Conservation (phyloP, 108 stramenopile species). For the Aurantiochytrium sp. region DNA sequence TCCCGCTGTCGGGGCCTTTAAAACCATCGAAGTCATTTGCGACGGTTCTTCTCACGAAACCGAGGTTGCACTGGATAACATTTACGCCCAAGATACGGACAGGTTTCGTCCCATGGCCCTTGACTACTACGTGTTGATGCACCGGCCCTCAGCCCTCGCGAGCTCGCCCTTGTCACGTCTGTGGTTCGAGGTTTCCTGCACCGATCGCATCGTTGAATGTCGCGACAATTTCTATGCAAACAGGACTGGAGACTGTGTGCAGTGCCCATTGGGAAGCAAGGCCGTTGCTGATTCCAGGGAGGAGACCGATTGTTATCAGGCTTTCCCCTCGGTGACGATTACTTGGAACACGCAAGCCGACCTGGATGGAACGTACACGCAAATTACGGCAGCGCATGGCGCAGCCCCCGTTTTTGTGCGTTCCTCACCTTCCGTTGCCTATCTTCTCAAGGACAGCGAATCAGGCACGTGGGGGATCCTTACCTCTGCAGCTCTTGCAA, state of each 20-base stretch:
- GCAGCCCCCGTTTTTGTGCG: neutral
- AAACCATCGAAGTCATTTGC: neutral
- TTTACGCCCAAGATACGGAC: neutral
- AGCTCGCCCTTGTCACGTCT: neutral
- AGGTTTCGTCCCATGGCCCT: neutral
- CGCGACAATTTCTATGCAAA: neutral
- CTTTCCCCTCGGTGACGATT: neutral
- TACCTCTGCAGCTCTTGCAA: neutral
- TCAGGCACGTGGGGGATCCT: neutral
- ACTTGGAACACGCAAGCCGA: neutral
- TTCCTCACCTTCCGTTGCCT: neutral
- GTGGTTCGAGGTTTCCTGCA: neutral
- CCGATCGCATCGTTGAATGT: neutral
- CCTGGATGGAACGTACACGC: neutral
- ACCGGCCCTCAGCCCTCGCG: neutral
- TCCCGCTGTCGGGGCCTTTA: neutral
- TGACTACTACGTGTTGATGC: neutral
- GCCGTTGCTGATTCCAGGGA: neutral
- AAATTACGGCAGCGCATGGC: neutral
- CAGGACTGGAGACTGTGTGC: neutral
- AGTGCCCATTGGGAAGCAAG: neutral
- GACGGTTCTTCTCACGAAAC: neutral
- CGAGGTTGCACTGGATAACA: neutral
- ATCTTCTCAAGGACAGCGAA: neutral
- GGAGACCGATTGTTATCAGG: neutral